Conservation (phyloP, 371 early-diverging fungal genomes). For the Saksenaea oblongispora region DNA sequence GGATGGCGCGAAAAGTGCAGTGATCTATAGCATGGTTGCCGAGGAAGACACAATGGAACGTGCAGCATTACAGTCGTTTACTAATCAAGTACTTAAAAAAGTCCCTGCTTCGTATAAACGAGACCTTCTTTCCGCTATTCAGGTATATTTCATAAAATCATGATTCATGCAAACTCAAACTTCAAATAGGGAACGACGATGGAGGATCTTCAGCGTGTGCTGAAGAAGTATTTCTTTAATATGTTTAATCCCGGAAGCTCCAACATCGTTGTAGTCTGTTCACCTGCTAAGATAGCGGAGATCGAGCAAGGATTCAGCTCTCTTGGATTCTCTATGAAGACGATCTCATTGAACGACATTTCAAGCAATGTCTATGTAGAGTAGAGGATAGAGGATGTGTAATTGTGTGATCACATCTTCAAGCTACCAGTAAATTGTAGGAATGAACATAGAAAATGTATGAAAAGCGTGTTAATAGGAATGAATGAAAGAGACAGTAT, state of each 20-base stretch:
- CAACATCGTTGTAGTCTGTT: conserved; percentile 58
- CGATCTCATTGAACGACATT: conserved; percentile 39
- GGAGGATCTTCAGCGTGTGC: conserved; percentile 40
- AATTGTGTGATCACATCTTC: background rate
- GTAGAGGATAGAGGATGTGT: background rate
- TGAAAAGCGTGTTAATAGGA: background rate
- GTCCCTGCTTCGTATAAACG: conserved; percentile 57
- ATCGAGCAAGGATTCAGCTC: conserved; percentile 41
- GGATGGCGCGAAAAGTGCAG: conserved; percentile 69
- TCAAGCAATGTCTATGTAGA: conserved; percentile 10
- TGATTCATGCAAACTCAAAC: background rate
- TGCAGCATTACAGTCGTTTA: conserved; percentile 64
- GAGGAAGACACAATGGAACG: conserved; percentile 59
- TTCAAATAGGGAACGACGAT: conserved; percentile 41
- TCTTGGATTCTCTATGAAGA: conserved; percentile 38
- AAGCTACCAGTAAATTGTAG: background rate
- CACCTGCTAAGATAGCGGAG: conserved; percentile 54
- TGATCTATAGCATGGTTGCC: conserved; percentile 61
- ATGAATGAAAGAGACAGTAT: background rate
- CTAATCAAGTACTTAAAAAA: conserved; percentile 58
- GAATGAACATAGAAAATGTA: background rate
- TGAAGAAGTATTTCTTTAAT: conserved; percentile 52
- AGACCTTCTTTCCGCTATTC: conserved; percentile 47
- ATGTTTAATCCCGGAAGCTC: conserved; percentile 56
- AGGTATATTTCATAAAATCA: conserved; percentile 22